Evolutionary conservation across 441 rosid genomes (phyloP), one percentile per base, ranked within the genome.

Genomic region (Pelargonium australe): DNA sequence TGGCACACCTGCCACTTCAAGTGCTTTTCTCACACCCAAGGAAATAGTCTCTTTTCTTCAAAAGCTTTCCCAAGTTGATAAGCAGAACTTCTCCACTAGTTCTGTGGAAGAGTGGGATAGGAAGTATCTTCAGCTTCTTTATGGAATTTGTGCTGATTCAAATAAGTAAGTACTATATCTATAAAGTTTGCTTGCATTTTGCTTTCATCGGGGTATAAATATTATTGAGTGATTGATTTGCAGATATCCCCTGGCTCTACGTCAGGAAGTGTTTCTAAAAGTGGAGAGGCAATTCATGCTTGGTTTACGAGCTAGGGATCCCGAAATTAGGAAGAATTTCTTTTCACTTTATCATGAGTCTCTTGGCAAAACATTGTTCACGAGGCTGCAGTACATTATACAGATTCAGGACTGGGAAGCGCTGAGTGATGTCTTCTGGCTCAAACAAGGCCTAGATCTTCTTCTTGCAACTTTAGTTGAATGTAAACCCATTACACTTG

Each of bases 351-450:
- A 95, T 79, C 91, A 95, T 72, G 96, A 89, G 65, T 87, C 95
- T 70, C 87, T 95, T 12, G 79, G 76, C 70, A 95, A 92, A 81
- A 85, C 84, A 49, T 82, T 92, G 80, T 92, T 89, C 73, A 75
- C 86, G 49, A 86, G 98, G 79, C 69, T 95, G 83, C 97, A 92
- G 45, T 90, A 81, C 76, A 92, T 95, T 70, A 85, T 95, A 72
- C 96, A 92, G 81, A 3, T 70, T 74, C 99, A 95, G 83, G 97
- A 95, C 67, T 95, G 99, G 99, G 97, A 95, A 85, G 96, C 99
- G 79, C 69, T 92, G 74, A 87, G 95, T 77, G 97, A 95, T 81
- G 99, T 90, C 72, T 95, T 95, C 82, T 95, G 99, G 99, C 95
- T 95, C 79, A 95, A 95, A 79, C 99, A 95, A 78, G 98, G 99